These are phyloP conservation scores for Trifolium dubium DNA, from an alignment of 306 rosid species.

Conservation along the genomic window DNA sequence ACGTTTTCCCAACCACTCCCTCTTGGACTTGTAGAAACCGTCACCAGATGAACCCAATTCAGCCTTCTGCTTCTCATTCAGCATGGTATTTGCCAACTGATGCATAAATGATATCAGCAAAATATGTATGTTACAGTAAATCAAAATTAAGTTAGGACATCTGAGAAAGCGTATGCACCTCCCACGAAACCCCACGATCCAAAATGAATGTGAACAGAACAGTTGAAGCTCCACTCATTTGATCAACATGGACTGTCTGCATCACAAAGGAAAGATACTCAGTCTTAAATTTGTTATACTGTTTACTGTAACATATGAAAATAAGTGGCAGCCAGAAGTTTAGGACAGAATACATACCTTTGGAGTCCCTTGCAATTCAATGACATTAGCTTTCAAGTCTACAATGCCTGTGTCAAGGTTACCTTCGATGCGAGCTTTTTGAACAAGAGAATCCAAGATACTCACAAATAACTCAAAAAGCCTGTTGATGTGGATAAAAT, in stretches of 20 bases:
- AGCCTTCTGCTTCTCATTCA: conserved; percentile 84
- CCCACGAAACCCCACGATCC: conserved; percentile 92
- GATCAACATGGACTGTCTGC: conserved; percentile 84
- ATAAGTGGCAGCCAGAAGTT: conserved; percentile 28
- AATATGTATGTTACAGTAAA: conserved; percentile 28
- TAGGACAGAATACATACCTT: conserved; percentile 59
- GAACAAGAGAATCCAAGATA: conserved; percentile 88
- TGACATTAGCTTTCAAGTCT: conserved; percentile 86
- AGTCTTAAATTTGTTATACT: conserved; percentile 6
- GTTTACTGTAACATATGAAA: conserved; percentile 32
- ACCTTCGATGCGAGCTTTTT: conserved; percentile 92
- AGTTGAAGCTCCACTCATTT: conserved; percentile 84
- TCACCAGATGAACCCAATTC: conserved; percentile 73
- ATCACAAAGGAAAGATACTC: conserved; percentile 23
- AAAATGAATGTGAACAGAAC: conserved; percentile 79
- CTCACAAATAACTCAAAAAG: conserved; percentile 81
- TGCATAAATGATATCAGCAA: conserved; percentile 35
- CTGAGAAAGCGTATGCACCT: conserved; percentile 56
- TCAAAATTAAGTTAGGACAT: conserved; percentile 16
- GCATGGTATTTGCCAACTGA: conserved; percentile 75
- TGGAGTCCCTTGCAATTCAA: conserved; percentile 84
- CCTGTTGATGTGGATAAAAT: conserved; percentile 52
- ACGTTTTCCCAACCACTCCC: conserved; percentile 94
- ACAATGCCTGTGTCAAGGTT: conserved; percentile 96
- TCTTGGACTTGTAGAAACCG: conserved; percentile 92